phyloP scores from a whole-genome alignment of 768 basidiomycete species.

The Stropharia rugosoannulata region DNA sequence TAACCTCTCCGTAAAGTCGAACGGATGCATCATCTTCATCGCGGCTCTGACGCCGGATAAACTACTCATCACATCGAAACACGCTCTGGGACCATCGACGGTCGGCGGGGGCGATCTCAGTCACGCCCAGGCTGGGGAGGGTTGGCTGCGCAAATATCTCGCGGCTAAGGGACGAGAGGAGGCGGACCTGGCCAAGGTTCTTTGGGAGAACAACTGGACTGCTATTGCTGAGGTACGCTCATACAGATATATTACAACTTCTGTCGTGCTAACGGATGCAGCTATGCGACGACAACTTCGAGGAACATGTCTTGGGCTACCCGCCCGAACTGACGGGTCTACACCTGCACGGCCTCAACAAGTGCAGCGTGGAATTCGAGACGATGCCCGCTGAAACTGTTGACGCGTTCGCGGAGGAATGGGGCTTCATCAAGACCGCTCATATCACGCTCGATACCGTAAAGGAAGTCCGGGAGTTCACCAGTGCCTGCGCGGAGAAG shows the following conservation, averaged over 20 bases:
- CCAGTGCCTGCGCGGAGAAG: slow-evolving; percentile 57
- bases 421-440: slow-evolving; percentile 86
- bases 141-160: slow-evolving; percentile 78
- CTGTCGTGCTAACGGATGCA: slow-evolving; percentile 24
- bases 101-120: slow-evolving; percentile 23
- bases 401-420: slow-evolving; percentile 79
- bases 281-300: slow-evolving; percentile 97
- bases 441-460: slow-evolving; percentile 60
- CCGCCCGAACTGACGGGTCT: slow-evolving; percentile 82
- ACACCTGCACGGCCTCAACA: slow-evolving; percentile 91
- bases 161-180: slow-evolving; percentile 60
- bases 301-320: slow-evolving; percentile 93
- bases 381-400: slow-evolving; percentile 71
- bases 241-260: background rate
- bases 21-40: slow-evolving; percentile 97
- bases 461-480: slow-evolving; percentile 69
- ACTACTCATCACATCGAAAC: slow-evolving; percentile 89
- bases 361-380: slow-evolving; percentile 59
- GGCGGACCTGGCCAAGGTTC: slow-evolving; percentile 64
- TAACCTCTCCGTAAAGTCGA: slow-evolving; percentile 87
- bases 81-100: slow-evolving; percentile 68
- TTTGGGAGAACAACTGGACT: slow-evolving; percentile 87
- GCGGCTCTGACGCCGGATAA: slow-evolving; percentile 75
- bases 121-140: slow-evolving; percentile 83
- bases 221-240: slow-evolving; percentile 83